Base-by-base conservation (phyloP, 805 yeast genomes). In the Torulaspora quercuum region DNA sequence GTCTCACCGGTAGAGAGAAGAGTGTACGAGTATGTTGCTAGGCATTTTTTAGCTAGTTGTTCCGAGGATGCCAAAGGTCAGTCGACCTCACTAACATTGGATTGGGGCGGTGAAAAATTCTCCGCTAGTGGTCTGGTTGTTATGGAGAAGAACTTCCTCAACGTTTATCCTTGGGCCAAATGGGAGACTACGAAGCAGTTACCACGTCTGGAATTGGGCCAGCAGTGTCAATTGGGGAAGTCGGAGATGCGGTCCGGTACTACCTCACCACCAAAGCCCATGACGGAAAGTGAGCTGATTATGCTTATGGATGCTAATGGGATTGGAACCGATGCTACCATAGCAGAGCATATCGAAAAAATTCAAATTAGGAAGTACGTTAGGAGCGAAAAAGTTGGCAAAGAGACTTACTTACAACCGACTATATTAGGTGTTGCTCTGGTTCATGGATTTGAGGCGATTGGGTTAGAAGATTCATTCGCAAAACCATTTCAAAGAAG, bases 301-400 rank as follows among this genome's bases (percentile, higher is more conserved):
- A 81, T 86, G 7, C 65, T 92, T 30, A 92, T 92, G 99, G 97
- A 94, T 65, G 84, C 79, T 7, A 92, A 92, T 59, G 97, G 97
- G 0, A 92, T 92, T 29, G 99, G 99, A 2, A 92, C 99, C 0
- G 99, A 92, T 66, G 99, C 99, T 1, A 92, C 99, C 0, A 94
- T 92, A 61, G 98, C 97, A 0, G 98, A 92, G 27, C 99, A 92
- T 61, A 92, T 92, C 24, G 88, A 83, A 40, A 89, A 84, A 54
- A 78, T 92, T 27, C 63, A 73, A 18, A 59, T 60, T 7, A 64
- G 98, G 35, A 76, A 78, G 12, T 94, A 89, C 52, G 75, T 85
- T 4, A 63, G 60, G 11, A 78, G 68, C 29, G 66, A 69, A 7
- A 67, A 62, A 42, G 46, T 46, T 6, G 63, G 61, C 4, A 63